A percentile compares a stretch with the other conserved stretches of the same genome.
These are phyloP conservation scores for Aspergillus sp. DNA, from an alignment of 2,329 filamentous ascomycete genomes.

Conservation along the genomic window DNA sequence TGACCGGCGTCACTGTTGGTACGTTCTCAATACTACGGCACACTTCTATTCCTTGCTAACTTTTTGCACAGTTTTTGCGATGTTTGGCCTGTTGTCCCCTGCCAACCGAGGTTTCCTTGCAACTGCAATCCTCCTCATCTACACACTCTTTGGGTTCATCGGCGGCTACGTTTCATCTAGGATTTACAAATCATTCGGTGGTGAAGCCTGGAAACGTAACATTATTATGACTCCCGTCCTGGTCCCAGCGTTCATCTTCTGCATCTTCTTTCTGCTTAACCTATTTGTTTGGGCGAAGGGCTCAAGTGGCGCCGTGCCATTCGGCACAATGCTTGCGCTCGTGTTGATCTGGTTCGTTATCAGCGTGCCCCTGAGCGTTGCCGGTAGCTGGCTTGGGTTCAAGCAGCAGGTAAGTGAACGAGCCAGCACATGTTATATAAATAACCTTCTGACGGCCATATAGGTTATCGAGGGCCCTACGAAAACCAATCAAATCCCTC, in stretches of 20 bases:
- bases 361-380: slow-evolving; percentile 85
- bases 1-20: slow-evolving; percentile 89
- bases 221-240: slow-evolving; percentile 84
- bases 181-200: slow-evolving; percentile 91
- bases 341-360: slow-evolving; percentile 96
- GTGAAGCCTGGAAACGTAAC: slow-evolving; percentile 92
- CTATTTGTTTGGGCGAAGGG: slow-evolving; percentile 93
- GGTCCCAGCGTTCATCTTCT: slow-evolving; percentile 83
- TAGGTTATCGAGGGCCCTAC: slow-evolving; percentile 73
- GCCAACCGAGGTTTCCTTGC: slow-evolving; percentile 93
- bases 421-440: background rate
- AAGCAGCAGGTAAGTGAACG: slow-evolving; percentile 54
- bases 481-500: slow-evolving; percentile 95
- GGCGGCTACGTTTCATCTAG: slow-evolving; percentile 87
- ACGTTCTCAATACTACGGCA: slow-evolving; percentile 23
- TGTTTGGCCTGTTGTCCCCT: slow-evolving; percentile 91
- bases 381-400: slow-evolving; percentile 92
- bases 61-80: slow-evolving; percentile 64
- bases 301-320: slow-evolving; percentile 90
- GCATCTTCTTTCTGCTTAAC: slow-evolving; percentile 87
- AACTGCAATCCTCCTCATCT: slow-evolving; percentile 89
- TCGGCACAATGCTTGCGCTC: slow-evolving; percentile 94
- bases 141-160: slow-evolving; percentile 88
- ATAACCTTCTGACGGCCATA: slow-evolving; percentile 11
- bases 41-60: slow-evolving; percentile 8